These are phyloP conservation scores for Paracoccidioides brasiliensis DNA, from an alignment of 2,329 filamentous ascomycete species.

Conservation along the genomic window DNA sequence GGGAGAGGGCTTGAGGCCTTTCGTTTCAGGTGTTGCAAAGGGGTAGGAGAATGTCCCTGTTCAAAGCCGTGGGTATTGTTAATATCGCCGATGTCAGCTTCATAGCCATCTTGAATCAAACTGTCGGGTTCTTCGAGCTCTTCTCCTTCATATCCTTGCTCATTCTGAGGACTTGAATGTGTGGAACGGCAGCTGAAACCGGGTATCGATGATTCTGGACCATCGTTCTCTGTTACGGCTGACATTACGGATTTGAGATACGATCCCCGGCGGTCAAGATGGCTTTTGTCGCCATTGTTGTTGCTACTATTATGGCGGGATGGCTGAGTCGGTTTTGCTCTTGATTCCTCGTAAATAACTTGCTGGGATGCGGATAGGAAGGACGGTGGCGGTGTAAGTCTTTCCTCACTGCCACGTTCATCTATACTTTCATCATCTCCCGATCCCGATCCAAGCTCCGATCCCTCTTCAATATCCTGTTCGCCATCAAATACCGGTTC, in stretches of 20 bases:
- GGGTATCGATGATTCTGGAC: background rate
- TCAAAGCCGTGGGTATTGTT: background rate
- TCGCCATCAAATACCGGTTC: background rate
- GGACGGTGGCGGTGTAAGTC: background rate
- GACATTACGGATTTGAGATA: slow-evolving; percentile 1
- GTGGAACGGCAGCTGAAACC: no score
- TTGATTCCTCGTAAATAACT: background rate
- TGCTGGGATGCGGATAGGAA: background rate
- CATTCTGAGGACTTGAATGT: background rate
- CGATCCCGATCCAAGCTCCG: background rate
- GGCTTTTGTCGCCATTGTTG: background rate
- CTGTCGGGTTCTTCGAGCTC: background rate
- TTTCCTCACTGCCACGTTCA: background rate
- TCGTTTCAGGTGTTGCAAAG: background rate
- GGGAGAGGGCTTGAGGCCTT: slow-evolving; percentile 1
- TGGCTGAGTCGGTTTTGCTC: no score
- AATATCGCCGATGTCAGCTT: background rate
- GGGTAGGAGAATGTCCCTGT: background rate
- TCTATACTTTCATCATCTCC: background rate
- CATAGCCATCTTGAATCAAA: background rate
- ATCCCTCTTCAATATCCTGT: background rate
- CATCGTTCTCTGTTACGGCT: background rate
- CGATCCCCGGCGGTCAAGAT: background rate
- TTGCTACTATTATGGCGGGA: no score
- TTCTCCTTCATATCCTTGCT: background rate